Percentiles rank a stretch among this genome's conserved stretches.
Conservation (phyloP, 2,329 filamentous ascomycete species). For the Dactylellina leptospora region DNA sequence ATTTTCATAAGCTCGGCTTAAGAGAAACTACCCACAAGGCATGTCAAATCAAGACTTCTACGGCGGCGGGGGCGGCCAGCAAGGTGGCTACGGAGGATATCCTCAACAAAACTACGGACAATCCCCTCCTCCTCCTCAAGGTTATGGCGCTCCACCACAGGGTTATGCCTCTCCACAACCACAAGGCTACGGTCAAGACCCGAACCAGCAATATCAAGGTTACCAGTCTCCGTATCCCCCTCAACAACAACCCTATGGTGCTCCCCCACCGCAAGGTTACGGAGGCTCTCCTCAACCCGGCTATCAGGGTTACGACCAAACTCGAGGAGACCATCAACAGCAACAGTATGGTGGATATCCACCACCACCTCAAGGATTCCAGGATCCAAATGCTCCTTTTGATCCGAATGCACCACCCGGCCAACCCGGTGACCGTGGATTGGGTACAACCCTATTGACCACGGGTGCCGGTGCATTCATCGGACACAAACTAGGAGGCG, state of each 20-base stretch:
- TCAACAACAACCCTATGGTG: not conserved
- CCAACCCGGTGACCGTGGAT: constrained; percentile 65
- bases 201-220: constrained; percentile 16
- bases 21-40: constrained; percentile 9
- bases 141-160: constrained; percentile 32
- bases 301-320: constrained; percentile 39
- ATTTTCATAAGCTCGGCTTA: constrained; percentile 23
- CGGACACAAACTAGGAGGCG: constrained; percentile 67
- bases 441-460: constrained; percentile 67
- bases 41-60: constrained; percentile 52
- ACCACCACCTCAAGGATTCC: not conserved
- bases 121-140: not conserved
- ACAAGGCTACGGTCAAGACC: constrained; percentile 2
- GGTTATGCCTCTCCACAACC: constrained; percentile 30
- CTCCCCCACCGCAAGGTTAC: constrained; percentile 9
- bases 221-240: constrained; percentile 15
- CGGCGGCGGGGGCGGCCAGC: constrained; percentile 7
- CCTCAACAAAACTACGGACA: not conserved
- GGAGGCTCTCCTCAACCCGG: too few species aligned
- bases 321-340: constrained; percentile 31
- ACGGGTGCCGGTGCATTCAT: constrained; percentile 67
- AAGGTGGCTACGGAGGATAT: constrained; percentile 20
- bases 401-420: constrained; percentile 44
- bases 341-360: constrained; percentile 10
- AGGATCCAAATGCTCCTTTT: not conserved